phyloP scores from a whole-genome alignment of 257 asterid species.

The Plantago elongata region DNA sequence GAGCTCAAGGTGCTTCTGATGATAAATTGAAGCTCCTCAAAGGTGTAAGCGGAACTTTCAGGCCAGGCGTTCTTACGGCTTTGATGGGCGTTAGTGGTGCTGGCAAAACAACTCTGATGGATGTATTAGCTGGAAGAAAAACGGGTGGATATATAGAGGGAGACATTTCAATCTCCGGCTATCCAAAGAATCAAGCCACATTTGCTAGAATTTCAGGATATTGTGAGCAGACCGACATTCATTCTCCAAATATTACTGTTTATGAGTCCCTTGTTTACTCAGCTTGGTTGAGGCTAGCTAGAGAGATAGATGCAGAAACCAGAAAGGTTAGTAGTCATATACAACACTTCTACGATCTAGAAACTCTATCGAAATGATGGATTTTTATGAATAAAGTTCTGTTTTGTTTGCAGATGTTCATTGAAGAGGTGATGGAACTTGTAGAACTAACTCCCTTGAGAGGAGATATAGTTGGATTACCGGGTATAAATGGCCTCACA shows the following conservation, averaged over 20 bases:
- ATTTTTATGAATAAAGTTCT: background rate
- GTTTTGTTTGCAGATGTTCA: constrained; percentile 44
- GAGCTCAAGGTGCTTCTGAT: constrained; percentile 42
- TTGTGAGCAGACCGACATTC: constrained; percentile 80
- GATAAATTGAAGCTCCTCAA: constrained; percentile 55
- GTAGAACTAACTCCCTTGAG: constrained; percentile 59
- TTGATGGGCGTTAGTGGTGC: constrained; percentile 91
- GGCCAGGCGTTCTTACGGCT: constrained; percentile 85
- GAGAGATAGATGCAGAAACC: constrained; percentile 37
- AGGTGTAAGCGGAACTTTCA: constrained; percentile 69
- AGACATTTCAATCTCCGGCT: constrained; percentile 55
- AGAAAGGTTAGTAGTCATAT: constrained; percentile 33
- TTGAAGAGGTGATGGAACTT: constrained; percentile 78
- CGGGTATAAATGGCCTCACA: constrained; percentile 69
- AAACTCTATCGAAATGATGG: background rate
- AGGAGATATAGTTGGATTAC: constrained; percentile 59
- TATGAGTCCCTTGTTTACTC: constrained; percentile 70
- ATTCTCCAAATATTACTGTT: constrained; percentile 71
- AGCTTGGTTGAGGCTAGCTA: constrained; percentile 64
- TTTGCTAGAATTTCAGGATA: constrained; percentile 74
- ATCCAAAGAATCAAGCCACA: constrained; percentile 65
- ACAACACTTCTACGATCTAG: background rate
- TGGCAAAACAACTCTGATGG: constrained; percentile 81
- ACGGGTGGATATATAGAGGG: constrained; percentile 83
- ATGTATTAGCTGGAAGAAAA: constrained; percentile 73